Base-by-base conservation (phyloP, 2,329 filamentous ascomycete species). In the Cordyceps javanica region DNA sequence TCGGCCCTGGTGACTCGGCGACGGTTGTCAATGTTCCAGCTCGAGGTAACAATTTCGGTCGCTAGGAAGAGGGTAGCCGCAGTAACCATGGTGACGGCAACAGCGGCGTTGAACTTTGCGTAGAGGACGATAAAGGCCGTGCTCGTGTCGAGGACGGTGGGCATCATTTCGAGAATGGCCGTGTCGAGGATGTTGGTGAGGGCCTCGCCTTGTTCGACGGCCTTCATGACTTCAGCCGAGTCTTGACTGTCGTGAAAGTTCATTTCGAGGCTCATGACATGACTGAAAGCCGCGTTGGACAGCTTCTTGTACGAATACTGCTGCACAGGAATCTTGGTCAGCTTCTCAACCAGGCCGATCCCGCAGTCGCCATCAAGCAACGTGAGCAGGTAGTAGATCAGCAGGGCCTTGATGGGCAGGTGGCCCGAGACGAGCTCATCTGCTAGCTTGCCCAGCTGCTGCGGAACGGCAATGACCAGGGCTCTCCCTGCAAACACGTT, bases 241-340 rank as follows among this genome's bases (percentile, higher is more conserved):
- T 82, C 78, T 61, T 87, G 86, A 51, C 79, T 78, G 19, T 83
- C 82, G 65, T 90, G 87, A 56, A 89, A 90, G 60, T 89, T 85
- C 72, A 86, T 86, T 0, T 84, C 86, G 1, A 89, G 74, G n/a
- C 74, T 76, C 78, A 90, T 84, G 34, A 90, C 78, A 59, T 90
- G 86, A 58, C 79, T 76, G 66, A 88, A 90, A 0, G 85, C 81
- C 2, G 82, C 77, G 1, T 52, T 52, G 23, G 49, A 52, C 23
- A 52, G 26, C 8, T 52, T 30, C 2, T 41, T 28, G 2, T 30
- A 83, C 2, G 70, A 71, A 16, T 68, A 72, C 36, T 72, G 70
- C 62, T 66, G 64, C 11, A 72, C 70, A 0, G 70, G 69, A 0
- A 72, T 70, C 44, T 70, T 71, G 49, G 65, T 64, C 21, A 72